Conservation (phyloP, 1,284 basidiomycete genomes). For the Coniferiporia weirii region DNA sequence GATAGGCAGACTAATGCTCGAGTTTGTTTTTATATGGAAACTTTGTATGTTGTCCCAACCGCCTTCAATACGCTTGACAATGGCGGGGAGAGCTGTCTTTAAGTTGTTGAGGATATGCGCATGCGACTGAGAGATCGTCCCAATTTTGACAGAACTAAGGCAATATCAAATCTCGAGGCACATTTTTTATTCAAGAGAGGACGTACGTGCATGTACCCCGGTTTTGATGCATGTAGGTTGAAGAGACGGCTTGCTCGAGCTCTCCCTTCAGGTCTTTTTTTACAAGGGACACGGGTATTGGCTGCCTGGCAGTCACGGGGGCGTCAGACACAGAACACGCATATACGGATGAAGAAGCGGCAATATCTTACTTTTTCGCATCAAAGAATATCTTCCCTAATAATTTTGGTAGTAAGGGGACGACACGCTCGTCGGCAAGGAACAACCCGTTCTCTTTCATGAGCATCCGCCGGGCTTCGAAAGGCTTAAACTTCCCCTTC, state of each 20-base stretch:
- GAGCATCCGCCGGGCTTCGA: constrained; percentile 81
- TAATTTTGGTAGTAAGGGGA: constrained; percentile 82
- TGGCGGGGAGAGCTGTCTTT: constrained; percentile 70
- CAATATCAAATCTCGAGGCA: neutral
- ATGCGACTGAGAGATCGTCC: constrained; percentile 67
- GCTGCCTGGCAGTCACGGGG: constrained; percentile 56
- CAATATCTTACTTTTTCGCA: constrained; percentile 77
- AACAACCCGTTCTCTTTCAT: constrained; percentile 90
- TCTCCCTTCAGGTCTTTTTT: constrained; percentile 87
- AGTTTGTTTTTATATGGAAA: constrained; percentile 87
- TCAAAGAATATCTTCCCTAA: constrained; percentile 91
- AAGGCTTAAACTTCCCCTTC: constrained; percentile 91
- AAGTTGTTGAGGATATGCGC: constrained; percentile 79
- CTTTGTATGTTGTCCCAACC: constrained; percentile 92
- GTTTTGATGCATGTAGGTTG: constrained; percentile 92
- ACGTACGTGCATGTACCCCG: constrained; percentile 87
- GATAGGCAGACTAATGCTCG: constrained; percentile 81
- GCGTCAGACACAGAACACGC: neutral
- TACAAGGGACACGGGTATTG: constrained; percentile 84
- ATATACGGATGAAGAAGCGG: neutral
- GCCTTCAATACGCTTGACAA: constrained; percentile 67
- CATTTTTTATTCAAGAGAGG: neutral
- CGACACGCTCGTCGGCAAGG: constrained; percentile 86
- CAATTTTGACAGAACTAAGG: constrained; percentile 79
- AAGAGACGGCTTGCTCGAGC: constrained; percentile 84